Evolutionary conservation across 768 basidiomycete genomes (phyloP), one percentile per base, ranked within the genome.

Genomic region (Mycena alexandri): DNA sequence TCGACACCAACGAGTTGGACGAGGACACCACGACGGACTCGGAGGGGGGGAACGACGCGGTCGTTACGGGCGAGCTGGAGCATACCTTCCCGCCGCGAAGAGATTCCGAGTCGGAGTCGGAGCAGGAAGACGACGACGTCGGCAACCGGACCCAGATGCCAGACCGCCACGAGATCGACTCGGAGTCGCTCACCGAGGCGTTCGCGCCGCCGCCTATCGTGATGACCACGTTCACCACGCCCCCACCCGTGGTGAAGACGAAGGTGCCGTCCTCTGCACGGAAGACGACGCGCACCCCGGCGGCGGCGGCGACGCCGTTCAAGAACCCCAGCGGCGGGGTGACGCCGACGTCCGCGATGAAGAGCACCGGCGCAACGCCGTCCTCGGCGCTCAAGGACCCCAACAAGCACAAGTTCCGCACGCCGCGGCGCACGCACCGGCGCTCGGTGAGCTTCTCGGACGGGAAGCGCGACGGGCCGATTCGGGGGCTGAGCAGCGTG

Each of bases 401-500:
- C 22, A 84, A 75, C 72, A 83, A 84, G 34, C 74, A 78, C n/a
- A 81, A 79, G 55, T 79, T 86, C 70, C 83, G 83, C 65, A 92
- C 88, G 19, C 91, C 90, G n/a, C 77, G 84, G 43, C 82, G 82
- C 53, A 80, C 75, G 58, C 88, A 90, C 71, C 87, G 90, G n/a
- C 86, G 95, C 43, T 95, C 93, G 47, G 97, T 99, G 63, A 97
- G 95, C 77, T 99, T 99, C 81, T 98, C 96, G 25, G 98, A 99
- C 75, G 98, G 98, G 7, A 92, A 90, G 75, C 87, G 86, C 67
- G 90, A 92, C 36, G 96, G 97, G 2, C 95, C 93, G n/a, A 98
- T 98, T 51, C 82, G 83, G 59, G 94, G 91, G 5, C 77, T 91
- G 47, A 60, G 41, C 50, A 82, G 81, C 38, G 38, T 3, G 11